Evolutionary conservation across 2,329 filamentous ascomycete genomes (phyloP).

Genomic region (Nigrospora sphaerica): DNA sequence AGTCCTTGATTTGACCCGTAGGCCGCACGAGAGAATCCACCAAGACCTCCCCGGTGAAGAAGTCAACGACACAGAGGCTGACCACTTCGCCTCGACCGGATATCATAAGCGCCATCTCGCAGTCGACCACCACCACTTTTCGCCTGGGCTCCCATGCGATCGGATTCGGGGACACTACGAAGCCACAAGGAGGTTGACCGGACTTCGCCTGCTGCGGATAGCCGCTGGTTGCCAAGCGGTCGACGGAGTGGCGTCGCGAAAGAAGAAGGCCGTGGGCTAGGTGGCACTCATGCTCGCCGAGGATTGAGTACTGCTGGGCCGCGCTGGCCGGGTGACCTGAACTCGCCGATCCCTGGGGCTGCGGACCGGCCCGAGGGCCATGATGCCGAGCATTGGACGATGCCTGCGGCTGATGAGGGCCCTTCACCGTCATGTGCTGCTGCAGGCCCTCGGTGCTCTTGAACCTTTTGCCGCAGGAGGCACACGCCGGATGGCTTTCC

Average conservation of each 20-base stretch:
- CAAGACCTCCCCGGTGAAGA: conserved; percentile 33
- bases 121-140: conserved; percentile 30
- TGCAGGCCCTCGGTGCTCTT: too few species aligned
- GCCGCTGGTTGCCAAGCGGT: background rate
- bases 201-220: background rate
- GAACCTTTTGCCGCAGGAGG: too few species aligned
- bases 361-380: too few species aligned
- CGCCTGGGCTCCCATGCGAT: conserved; percentile 6
- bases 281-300: too few species aligned
- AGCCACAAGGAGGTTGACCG: background rate
- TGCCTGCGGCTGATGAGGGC: too few species aligned
- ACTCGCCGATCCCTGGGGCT: too few species aligned
- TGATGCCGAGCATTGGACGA: too few species aligned
- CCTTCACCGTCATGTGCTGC: too few species aligned
- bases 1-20: conserved; percentile 18
- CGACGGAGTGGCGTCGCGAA: background rate
- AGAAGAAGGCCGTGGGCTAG: background rate
- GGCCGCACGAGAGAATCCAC: conserved; percentile 31
- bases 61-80: conserved; percentile 22
- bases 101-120: conserved; percentile 31
- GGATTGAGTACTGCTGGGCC: too few species aligned
- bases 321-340: too few species aligned
- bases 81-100: conserved; percentile 6
- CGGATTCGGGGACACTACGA: background rate
- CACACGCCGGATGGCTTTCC: too few species aligned